Conservation (phyloP, 1,139 yeast genomes). For the Candida gigantensis region DNA sequence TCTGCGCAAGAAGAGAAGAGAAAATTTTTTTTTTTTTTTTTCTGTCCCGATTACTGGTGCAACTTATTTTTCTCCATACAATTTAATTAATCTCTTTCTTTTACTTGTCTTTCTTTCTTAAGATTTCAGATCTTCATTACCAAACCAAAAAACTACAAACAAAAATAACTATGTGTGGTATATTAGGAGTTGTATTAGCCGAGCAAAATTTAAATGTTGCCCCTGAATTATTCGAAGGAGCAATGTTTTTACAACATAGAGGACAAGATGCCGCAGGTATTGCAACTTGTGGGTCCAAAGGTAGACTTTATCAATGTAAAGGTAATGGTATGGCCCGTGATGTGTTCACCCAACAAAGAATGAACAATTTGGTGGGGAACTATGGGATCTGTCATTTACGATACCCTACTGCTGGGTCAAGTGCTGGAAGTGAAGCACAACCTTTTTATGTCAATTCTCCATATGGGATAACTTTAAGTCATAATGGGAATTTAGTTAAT, state of each 20-base stretch:
- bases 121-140: too few species aligned
- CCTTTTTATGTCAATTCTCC: constrained; percentile 98
- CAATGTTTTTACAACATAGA: constrained; percentile 91
- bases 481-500: constrained; percentile 93
- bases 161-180: constrained; percentile 99
- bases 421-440: constrained; percentile 96
- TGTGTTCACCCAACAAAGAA: constrained; percentile 83
- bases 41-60: too few species aligned
- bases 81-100: too few species aligned
- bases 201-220: constrained; percentile 76
- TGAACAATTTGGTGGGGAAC: constrained; percentile 80
- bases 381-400: constrained; percentile 96
- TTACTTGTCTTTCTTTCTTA: too few species aligned
- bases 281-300: constrained; percentile 91
- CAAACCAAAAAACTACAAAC: too few species aligned
- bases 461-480: constrained; percentile 86
- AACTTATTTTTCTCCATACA: too few species aligned
- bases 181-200: constrained; percentile 82
- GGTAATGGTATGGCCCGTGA: constrained; percentile 99
- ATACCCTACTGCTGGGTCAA: constrained; percentile 98
- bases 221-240: constrained; percentile 89
- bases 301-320: constrained; percentile 93
- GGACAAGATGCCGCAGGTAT: constrained; percentile 99
- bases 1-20: too few species aligned
- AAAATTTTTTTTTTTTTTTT: too few species aligned